Conservation (phyloP, 805 yeast genomes). For the Schizosaccharomyces lindneri region DNA sequence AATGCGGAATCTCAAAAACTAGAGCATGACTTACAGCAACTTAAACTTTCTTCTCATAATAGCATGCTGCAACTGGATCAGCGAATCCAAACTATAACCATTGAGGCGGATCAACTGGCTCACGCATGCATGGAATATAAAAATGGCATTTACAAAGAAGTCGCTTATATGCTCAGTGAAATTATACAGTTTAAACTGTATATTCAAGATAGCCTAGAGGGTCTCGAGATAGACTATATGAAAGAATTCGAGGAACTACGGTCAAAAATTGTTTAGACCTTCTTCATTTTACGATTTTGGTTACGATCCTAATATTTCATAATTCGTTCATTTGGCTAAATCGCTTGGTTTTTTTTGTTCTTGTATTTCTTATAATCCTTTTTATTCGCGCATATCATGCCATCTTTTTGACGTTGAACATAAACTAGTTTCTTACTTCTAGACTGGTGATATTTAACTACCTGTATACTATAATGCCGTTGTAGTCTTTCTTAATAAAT, state of each 20-base stretch:
- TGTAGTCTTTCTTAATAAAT: no score
- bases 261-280: not conserved
- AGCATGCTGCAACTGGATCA: constrained; percentile 25
- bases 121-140: constrained; percentile 24
- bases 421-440: no score
- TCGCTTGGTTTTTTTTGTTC: no score
- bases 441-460: no score
- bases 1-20: constrained; percentile 41
- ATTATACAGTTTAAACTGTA: constrained; percentile 41
- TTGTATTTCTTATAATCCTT: no score
- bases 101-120: constrained; percentile 27
- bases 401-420: no score
- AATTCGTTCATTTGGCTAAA: no score
- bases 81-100: constrained; percentile 25
- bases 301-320: no score
- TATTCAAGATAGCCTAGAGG: constrained; percentile 40
- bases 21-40: constrained; percentile 30
- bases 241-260: constrained; percentile 18
- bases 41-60: constrained; percentile 25
- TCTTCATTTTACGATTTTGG: no score
- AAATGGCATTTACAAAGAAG: constrained; percentile 25
- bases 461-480: no score
- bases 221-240: constrained; percentile 20
- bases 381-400: no score
- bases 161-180: constrained; percentile 32